These are phyloP conservation scores for Sherardia arvensis DNA, from an alignment of 257 asterid species.

Conservation along the genomic window DNA sequence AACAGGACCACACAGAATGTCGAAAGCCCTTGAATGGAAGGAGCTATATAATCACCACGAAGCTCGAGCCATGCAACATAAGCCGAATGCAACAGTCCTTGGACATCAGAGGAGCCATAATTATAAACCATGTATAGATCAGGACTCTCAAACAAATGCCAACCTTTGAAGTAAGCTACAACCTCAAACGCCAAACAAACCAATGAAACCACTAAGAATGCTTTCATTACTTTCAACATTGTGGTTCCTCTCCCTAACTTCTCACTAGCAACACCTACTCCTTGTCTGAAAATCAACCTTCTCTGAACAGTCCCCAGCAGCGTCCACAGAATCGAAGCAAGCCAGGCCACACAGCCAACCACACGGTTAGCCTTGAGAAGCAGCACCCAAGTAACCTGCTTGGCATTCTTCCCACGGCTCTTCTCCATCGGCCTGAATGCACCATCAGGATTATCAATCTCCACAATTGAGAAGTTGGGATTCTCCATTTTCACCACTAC, in stretches of 20 bases:
- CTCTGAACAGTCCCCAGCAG: conserved; percentile 36
- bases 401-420: conserved; percentile 51
- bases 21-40: conserved; percentile 67
- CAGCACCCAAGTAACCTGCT: conserved; percentile 60
- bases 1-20: conserved; percentile 71
- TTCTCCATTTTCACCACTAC: conserved; percentile 65
- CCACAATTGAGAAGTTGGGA: conserved; percentile 55
- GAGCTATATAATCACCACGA: conserved; percentile 74
- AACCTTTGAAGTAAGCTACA: conserved; percentile 64
- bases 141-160: conserved; percentile 41
- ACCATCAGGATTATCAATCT: conserved; percentile 59
- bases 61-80: conserved; percentile 65
- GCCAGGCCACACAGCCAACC: conserved; percentile 52
- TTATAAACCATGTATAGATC: background rate
- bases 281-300: conserved; percentile 37
- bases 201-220: conserved; percentile 38
- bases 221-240: conserved; percentile 41
- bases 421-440: conserved; percentile 59
- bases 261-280: conserved; percentile 53
- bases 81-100: conserved; percentile 37
- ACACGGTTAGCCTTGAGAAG: conserved; percentile 61
- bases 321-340: conserved; percentile 33
- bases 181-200: conserved; percentile 52
- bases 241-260: conserved; percentile 43
- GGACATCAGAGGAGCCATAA: background rate